Conservation (phyloP, 192 early-diverging fungal species). For the Backusella liffmaniae region DNA sequence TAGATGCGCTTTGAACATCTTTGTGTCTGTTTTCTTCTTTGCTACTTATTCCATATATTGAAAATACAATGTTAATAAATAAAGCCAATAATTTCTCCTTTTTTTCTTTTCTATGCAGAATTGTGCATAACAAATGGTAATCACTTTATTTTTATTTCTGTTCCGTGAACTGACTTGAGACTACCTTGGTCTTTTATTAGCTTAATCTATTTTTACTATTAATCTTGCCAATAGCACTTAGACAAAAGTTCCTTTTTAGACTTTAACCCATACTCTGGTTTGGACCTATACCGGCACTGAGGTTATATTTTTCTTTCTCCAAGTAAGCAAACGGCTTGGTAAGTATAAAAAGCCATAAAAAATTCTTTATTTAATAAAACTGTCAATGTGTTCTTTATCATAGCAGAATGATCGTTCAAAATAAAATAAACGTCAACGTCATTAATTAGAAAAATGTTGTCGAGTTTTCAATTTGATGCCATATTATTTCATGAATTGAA, state of each 20-base stretch:
- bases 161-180: not conserved
- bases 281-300: not conserved
- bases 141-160: not conserved
- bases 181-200: not conserved
- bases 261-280: not conserved
- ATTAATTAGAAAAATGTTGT: not conserved
- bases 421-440: not conserved
- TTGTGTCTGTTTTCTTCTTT: not conserved
- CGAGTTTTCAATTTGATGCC: not conserved
- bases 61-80: not conserved
- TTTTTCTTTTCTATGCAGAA: not conserved
- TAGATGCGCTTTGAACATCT: not conserved
- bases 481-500: not conserved
- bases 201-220: not conserved
- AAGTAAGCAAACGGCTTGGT: not conserved
- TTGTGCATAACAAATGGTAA: not conserved
- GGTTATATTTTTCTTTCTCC: not conserved
- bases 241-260: not conserved
- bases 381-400: not conserved
- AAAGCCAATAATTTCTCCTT: not conserved
- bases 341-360: not conserved
- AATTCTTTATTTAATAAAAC: not conserved
- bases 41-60: not conserved
- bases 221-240: not conserved
- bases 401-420: not conserved